Evolutionary conservation across 768 basidiomycete species (phyloP), one percentile per base, ranked within the genome.

Genomic region (Peribolospora kevripleyi): DNA sequence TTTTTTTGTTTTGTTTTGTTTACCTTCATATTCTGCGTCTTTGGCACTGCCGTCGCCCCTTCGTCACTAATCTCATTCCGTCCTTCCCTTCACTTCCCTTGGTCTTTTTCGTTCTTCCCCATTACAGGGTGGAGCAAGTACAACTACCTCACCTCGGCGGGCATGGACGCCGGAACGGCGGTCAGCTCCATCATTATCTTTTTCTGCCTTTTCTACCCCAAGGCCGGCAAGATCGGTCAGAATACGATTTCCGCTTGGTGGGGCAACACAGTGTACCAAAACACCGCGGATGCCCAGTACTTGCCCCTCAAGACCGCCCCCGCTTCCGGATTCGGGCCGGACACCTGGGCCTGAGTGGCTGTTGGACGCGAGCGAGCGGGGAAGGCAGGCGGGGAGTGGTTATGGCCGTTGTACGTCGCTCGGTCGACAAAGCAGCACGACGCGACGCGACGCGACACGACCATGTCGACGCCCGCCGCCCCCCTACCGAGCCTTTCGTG

Each of bases 141-240:
- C 68, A 74, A 73, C 58, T 75, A 73, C 58, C 65, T 72, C 43
- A 64, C 73, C 2, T 68, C 68, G 6, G 70, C 71, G 0, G 72
- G 66, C 0, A 59, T 75, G 51, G 63, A 70, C 69, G 59, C 75
- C 69, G 69, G 68, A 2, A 74, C 73, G 0, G 62, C 71, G 42
- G 41, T 72, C 7, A 63, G 64, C 3, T 66, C 64, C 14, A 56
- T 70, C 41, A 41, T 66, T 53, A 62, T 67, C 51, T 64, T 69
- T 59, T 56, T 73, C 7, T 59, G 63, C 6, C 61, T 74, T 0
- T 65, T 65, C 58, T 58, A 74, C n/a, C 70, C 73, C 0, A 68
- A 66, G 51, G 55, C 57, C 39, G 70, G 70, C 25, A 25, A 25
- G 25, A 25, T 25, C 25, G 25, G 56, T 65, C 45, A 66, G 69